phyloP scores from a whole-genome alignment of 106 monocot genomes.

The Platanthera guangdongensis region DNA sequence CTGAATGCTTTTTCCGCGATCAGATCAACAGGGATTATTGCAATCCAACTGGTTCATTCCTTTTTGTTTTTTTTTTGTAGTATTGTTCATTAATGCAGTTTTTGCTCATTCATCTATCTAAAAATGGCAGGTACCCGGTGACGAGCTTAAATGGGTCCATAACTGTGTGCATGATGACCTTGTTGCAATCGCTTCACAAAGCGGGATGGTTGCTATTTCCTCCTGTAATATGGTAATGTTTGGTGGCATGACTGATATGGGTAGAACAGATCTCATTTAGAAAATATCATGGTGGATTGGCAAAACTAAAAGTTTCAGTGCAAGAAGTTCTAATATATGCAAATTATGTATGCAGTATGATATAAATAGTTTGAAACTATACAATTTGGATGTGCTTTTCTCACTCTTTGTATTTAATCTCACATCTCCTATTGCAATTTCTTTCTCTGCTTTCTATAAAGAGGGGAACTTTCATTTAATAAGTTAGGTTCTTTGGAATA shows the following conservation, averaged over 20 bases:
- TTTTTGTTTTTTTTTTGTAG: background rate
- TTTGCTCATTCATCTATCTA: background rate
- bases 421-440: too few species aligned
- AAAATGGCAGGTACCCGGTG: conserved; percentile 61
- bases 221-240: conserved; percentile 68
- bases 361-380: background rate
- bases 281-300: background rate
- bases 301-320: background rate
- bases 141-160: conserved; percentile 96
- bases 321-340: background rate
- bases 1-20: conserved; percentile 90
- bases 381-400: background rate
- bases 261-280: background rate
- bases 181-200: conserved; percentile 88
- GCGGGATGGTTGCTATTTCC: conserved; percentile 78
- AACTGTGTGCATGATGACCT: conserved; percentile 74
- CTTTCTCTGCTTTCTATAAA: too few species aligned
- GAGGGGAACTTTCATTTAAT: too few species aligned
- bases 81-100: background rate
- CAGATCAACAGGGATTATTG: conserved; percentile 82
- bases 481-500: too few species aligned
- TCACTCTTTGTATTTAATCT: too few species aligned
- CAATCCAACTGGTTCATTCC: conserved; percentile 83
- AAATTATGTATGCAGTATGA: background rate
- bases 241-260: background rate